Base-by-base conservation (phyloP, 1,284 basidiomycete species). In the Inonotus obliquus region DNA sequence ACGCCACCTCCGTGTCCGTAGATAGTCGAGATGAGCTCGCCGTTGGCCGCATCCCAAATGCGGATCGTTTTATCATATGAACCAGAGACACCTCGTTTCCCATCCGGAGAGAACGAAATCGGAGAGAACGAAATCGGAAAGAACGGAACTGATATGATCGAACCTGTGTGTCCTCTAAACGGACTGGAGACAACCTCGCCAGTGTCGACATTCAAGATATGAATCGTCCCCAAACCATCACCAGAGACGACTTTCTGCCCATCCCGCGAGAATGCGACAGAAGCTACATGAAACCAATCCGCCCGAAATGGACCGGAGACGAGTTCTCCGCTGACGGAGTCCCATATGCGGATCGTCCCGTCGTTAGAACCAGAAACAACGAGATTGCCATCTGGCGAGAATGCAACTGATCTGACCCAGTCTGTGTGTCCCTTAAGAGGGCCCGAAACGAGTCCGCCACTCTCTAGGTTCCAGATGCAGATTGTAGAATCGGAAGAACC, bases 321-420 rank as follows among this genome's bases (percentile, higher is more conserved):
- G 66, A 55, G 72, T 69, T 52, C 66, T 13, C 27, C 44, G 29
- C 5, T 39, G 14, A 14, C 14, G 23, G 27, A 17, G n/a, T 32
- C 29, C 78, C 96, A 99, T 70, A 96, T 94, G 63, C 97, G 83
- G 48, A 92, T 95, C 62, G 97, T 98, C 83, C n/a, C n/a, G n/a
- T n/a, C n/a, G n/a, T 95, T 98, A 81, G 62, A 63, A 6, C 61
- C 64, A 10, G 66, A 65, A 7, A 57, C 55, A 32, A 67, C 27
- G 17, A 38, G 32, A 17, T 29, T 59, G 5, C 61, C 65, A 63
- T 78, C 75, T 19, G 73, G 73, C 7, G 73, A 74, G 65, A 75
- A 78, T 23, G 74, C 74, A 44, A 79, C 70, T 32, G 75, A 75
- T 66, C 75, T 76, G 60, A 79, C 77, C 64, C 75, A 72, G 57